Percentiles rank a stretch among this genome's conserved stretches.
phyloP scores from a whole-genome alignment of 1,139 yeast species.

The Suhomyces bolitotheri region DNA sequence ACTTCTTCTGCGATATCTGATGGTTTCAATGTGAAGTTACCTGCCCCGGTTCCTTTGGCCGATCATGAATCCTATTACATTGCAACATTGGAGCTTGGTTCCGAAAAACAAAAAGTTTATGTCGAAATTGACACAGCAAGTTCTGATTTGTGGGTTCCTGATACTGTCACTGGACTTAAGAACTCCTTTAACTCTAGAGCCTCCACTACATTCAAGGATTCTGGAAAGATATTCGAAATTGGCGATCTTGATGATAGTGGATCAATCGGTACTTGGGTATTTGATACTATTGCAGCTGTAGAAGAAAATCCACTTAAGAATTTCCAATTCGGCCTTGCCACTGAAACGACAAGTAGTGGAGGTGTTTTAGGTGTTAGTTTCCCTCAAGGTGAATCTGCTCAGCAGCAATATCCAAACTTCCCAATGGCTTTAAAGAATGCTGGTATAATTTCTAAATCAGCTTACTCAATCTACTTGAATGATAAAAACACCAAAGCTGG shows the following conservation, averaged over 20 bases:
- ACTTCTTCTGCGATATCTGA: not conserved
- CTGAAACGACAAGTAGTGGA: conserved; percentile 39
- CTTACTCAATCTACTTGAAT: conserved; percentile 49
- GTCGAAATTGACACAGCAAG: conserved; percentile 49
- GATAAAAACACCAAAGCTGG: conserved; percentile 30
- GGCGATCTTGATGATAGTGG: conserved; percentile 62
- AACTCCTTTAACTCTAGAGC: conserved; percentile 4
- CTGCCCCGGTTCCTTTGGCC: conserved; percentile 3
- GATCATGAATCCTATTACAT: conserved; percentile 44
- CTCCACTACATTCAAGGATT: conserved; percentile 32
- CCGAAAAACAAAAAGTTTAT: conserved; percentile 29
- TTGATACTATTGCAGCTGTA: conserved; percentile 42
- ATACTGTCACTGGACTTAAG: conserved; percentile 31
- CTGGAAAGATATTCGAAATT: conserved; percentile 43
- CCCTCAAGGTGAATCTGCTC: conserved; percentile 47
- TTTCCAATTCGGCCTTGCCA: conserved; percentile 56
- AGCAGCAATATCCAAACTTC: conserved; percentile 49
- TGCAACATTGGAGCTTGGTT: conserved; percentile 40
- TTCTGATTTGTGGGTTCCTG: conserved; percentile 49
- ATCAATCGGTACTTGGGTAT: conserved; percentile 63
- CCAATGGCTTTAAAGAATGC: conserved; percentile 55
- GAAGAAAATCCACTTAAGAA: conserved; percentile 30
- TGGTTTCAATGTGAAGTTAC: not conserved
- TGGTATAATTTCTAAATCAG: conserved; percentile 48
- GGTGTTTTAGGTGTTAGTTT: conserved; percentile 61